A percentile compares a stretch with the other conserved stretches of the same genome.
These are phyloP conservation scores for Penicillium cosmopolitanum DNA, from an alignment of 495 filamentous ascomycete species.

Conservation along the genomic window DNA sequence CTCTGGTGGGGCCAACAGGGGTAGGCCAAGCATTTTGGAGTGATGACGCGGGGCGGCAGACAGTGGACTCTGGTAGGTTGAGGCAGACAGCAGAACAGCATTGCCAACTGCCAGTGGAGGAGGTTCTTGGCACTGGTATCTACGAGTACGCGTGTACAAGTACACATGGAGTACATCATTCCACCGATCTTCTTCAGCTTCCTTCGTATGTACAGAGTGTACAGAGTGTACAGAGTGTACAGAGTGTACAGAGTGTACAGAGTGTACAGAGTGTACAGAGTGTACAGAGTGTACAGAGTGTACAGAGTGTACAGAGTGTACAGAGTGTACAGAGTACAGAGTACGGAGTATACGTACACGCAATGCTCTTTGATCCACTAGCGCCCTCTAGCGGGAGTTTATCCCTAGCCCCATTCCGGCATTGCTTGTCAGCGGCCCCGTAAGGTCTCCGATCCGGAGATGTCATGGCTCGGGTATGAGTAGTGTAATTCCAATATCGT, in stretches of 20 bases:
- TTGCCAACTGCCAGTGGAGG: too few species aligned
- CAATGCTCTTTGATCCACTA: not conserved
- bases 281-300: too few species aligned
- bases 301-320: too few species aligned
- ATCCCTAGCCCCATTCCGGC: not conserved
- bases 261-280: too few species aligned
- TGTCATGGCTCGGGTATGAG: not conserved
- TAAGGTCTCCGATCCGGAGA: not conserved
- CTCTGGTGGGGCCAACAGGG: conserved; percentile 12
- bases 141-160: too few species aligned
- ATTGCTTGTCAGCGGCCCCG: conserved; percentile 2
- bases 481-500: not conserved
- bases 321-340: too few species aligned
- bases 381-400: not conserved
- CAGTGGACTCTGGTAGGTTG: not conserved
- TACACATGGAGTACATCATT: not conserved
- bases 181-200: too few species aligned
- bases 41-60: conserved; percentile 10
- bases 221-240: too few species aligned
- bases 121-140: not conserved
- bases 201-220: too few species aligned
- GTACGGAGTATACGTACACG: too few species aligned
- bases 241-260: too few species aligned
- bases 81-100: not conserved
- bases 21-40: conserved; percentile 12